phyloP scores from a whole-genome alignment of 106 monocot species.

The Dendrobium chrysotoxum region DNA sequence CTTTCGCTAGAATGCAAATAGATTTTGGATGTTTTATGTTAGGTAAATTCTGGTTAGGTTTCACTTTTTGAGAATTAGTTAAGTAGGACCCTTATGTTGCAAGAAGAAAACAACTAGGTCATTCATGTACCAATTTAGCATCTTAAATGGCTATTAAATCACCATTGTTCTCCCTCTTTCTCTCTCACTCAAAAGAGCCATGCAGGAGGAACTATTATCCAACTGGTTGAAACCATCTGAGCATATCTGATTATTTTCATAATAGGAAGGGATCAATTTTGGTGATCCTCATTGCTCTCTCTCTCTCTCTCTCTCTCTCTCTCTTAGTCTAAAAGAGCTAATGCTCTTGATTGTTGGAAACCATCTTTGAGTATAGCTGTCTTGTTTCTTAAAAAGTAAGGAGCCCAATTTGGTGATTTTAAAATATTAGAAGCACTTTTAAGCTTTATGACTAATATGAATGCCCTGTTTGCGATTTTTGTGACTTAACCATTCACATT shows the following conservation, averaged over 20 bases:
- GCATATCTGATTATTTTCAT: neutral
- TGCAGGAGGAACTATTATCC: neutral
- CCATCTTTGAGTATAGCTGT: too few species aligned
- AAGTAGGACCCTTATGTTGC: neutral
- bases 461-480: neutral
- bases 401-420: neutral
- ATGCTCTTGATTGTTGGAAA: too few species aligned
- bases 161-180: neutral
- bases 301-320: too few species aligned
- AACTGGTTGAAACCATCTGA: neutral
- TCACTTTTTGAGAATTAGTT: neutral
- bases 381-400: too few species aligned
- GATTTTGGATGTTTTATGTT: neutral
- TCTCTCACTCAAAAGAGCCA: neutral
- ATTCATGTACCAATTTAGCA: neutral
- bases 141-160: neutral
- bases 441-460: conserved; percentile 2
- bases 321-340: too few species aligned
- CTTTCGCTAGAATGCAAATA: neutral
- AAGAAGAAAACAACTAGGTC: neutral
- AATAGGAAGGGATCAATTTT: too few species aligned
- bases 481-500: neutral
- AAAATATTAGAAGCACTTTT: neutral
- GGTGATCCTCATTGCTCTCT: too few species aligned
- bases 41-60: neutral